These are phyloP conservation scores for Babesia bigemina DNA, from an alignment of 169 alveolate genomes.

Conservation along the genomic window DNA sequence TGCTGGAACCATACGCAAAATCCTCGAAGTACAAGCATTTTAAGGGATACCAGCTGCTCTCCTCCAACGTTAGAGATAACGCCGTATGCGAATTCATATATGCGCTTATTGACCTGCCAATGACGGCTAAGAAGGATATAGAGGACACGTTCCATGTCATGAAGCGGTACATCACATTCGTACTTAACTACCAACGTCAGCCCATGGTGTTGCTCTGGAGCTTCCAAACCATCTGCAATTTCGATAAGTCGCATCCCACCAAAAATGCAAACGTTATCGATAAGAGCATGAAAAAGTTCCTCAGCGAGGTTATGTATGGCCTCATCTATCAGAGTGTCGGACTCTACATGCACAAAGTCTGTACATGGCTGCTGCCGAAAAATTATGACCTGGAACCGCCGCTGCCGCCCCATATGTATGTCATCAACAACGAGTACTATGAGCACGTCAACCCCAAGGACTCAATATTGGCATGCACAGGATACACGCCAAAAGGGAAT, in stretches of 20 bases:
- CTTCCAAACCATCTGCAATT: conserved; percentile 35
- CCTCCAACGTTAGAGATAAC: conserved; percentile 38
- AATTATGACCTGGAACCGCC: conserved; percentile 62
- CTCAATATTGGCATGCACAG: conserved; percentile 12
- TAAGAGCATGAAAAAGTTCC: conserved; percentile 29
- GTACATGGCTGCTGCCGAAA: conserved; percentile 56
- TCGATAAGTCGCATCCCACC: conserved; percentile 54
- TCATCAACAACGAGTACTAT: conserved; percentile 42
- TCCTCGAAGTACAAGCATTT: conserved; percentile 32
- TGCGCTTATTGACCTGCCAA: conserved; percentile 26
- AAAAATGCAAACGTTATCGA: conserved; percentile 36
- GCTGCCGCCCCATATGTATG: conserved; percentile 48
- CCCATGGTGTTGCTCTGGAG: conserved; percentile 61
- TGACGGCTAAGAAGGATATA: conserved; percentile 29
- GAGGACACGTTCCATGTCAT: conserved; percentile 44
- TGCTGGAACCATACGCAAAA: conserved; percentile 62
- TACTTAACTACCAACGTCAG: conserved; percentile 47
- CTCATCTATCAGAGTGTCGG: conserved; percentile 61
- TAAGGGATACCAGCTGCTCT: conserved; percentile 49
- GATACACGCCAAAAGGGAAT: background rate
- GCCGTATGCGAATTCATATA: conserved; percentile 59
- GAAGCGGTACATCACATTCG: conserved; percentile 37
- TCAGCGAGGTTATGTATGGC: conserved; percentile 48
- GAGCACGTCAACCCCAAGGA: conserved; percentile 32
- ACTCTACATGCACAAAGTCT: conserved; percentile 48